Evolutionary conservation across 164 flowering plant genomes (phyloP), one percentile per base, ranked within the genome.

Genomic region (Piper betle): DNA sequence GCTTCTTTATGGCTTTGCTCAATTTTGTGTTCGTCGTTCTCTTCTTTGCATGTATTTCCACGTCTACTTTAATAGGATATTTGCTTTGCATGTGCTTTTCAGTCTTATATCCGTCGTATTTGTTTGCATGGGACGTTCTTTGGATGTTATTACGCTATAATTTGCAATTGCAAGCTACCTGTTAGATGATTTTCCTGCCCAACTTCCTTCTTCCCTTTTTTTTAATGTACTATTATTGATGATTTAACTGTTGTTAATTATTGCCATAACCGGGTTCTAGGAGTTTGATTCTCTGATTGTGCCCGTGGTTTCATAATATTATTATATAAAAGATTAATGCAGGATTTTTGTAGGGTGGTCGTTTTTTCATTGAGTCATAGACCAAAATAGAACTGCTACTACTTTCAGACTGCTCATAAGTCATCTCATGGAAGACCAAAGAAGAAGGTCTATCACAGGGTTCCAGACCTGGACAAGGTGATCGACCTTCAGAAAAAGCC

Each of bases 401-500:
- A 52, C 61, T 52, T 77, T n/a, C 82, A 75, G 63, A 66, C 68
- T 62, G 81, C 54, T 80, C 75, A 72, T 55, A 90, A 77, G 68
- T 71, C 87, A 0, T 70, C 81, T 57, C 82, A 76, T 17, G 71
- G 76, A 71, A 88, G 88, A 74, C 89, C 96, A 59, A 90, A 90
- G 82, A 84, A 84, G 82, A 88, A 86, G 68, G 71, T 88, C 19
- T 93, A 93, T 72, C 81, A 84, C 57, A 80, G 95, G 62, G 96
- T 70, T 13, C 75, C 68, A 37, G 92, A 88, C 25, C 83, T 93
- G 6, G 99, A 93, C 75, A 76, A 72, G 68, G 94, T 69, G 38
- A 82, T 93, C 84, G 97, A 90, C 62, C 78, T 88, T 33, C 85
- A 74, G 48, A 93, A 93, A 80, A 93, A 93, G 66, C 99, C 97